A percentile compares a stretch with the other conserved stretches of the same genome.
Conservation (phyloP, 2,329 filamentous ascomycete genomes). For the Monilinia vaccinii-corymbosi region DNA sequence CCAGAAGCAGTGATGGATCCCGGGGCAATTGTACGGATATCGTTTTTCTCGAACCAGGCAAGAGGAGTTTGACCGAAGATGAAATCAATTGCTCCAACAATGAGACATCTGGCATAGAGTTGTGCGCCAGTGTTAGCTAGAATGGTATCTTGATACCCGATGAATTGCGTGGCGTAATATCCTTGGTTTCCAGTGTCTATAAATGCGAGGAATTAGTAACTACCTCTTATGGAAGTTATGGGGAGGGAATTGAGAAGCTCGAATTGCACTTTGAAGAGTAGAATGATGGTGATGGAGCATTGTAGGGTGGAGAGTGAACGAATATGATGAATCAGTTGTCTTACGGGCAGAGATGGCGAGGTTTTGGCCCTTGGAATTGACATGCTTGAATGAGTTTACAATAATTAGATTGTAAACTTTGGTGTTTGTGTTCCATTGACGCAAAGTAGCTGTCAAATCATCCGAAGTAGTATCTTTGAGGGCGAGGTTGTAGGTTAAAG, state of each 20-base stretch:
- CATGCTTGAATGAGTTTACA: slow-evolving; percentile 20
- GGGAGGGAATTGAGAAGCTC: slow-evolving; percentile 34
- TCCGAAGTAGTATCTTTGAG: slow-evolving; percentile 36
- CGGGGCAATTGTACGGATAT: slow-evolving; percentile 35
- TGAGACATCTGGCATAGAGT: slow-evolving; percentile 45
- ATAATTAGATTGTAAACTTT: slow-evolving; percentile 53
- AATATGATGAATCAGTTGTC: not conserved
- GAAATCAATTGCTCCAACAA: slow-evolving; percentile 50
- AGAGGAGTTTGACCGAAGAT: slow-evolving; percentile 45
- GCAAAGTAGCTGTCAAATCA: slow-evolving; percentile 27
- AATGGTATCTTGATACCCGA: slow-evolving; percentile 48
- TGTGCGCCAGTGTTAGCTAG: slow-evolving; percentile 41
- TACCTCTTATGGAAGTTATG: slow-evolving; percentile 26
- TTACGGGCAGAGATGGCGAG: slow-evolving; percentile 41
- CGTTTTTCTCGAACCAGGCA: slow-evolving; percentile 40
- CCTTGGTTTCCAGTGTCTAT: slow-evolving; percentile 43
- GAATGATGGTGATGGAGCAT: not conserved
- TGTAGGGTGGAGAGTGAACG: not conserved
- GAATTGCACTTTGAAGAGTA: slow-evolving; percentile 48
- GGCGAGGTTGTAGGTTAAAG: slow-evolving; percentile 32
- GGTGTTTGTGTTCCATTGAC: slow-evolving; percentile 35
- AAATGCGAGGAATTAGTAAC: slow-evolving; percentile 42
- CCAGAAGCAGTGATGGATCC: slow-evolving; percentile 41
- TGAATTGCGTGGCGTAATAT: slow-evolving; percentile 46
- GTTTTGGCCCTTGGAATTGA: slow-evolving; percentile 38